Evolutionary conservation across 139 green algal genomes (phyloP).

Genomic region (Parachlorella kessleri): DNA sequence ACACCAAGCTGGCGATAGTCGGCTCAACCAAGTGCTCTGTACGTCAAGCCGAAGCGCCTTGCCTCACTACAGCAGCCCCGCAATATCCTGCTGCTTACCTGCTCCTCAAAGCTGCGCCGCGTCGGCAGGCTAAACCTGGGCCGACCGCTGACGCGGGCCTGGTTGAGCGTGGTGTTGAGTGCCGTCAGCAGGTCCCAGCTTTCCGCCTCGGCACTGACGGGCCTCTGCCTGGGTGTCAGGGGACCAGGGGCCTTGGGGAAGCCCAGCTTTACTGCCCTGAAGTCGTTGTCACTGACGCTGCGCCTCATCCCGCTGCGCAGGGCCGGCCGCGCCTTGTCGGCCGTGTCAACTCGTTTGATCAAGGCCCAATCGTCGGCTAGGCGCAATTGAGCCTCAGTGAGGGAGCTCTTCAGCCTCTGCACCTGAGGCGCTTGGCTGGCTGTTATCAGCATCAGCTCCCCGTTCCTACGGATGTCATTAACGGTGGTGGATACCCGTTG

Average conservation of each 20-base stretch:
- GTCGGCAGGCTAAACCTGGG: conserved; percentile 12
- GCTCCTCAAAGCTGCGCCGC: conserved; percentile 21
- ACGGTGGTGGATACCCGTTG: conserved; percentile 24
- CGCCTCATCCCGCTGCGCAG: background rate
- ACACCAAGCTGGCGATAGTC: too few relatives aligned
- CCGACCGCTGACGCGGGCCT: conserved; percentile 19
- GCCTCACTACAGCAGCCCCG: too few relatives aligned
- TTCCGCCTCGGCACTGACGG: background rate
- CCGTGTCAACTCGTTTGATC: background rate
- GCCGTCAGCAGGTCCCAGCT: conserved; percentile 25
- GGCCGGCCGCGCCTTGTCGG: background rate
- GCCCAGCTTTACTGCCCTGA: background rate
- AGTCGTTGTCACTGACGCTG: background rate
- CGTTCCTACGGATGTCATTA: conserved; percentile 29
- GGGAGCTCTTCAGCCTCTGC: background rate
- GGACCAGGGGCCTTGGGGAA: background rate
- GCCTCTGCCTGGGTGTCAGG: too few relatives aligned
- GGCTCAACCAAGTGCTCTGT: too few relatives aligned
- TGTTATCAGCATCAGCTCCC: conserved; percentile 14
- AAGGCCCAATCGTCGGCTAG: background rate
- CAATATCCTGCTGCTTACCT: too few relatives aligned
- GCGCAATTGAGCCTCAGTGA: background rate
- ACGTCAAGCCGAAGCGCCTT: too few relatives aligned
- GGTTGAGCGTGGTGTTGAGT: conserved; percentile 34
- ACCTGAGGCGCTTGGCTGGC: conserved; percentile 11